Evolutionary conservation across 2,329 filamentous ascomycete genomes (phyloP).

Genomic region (Aureobasidium subglaciale): DNA sequence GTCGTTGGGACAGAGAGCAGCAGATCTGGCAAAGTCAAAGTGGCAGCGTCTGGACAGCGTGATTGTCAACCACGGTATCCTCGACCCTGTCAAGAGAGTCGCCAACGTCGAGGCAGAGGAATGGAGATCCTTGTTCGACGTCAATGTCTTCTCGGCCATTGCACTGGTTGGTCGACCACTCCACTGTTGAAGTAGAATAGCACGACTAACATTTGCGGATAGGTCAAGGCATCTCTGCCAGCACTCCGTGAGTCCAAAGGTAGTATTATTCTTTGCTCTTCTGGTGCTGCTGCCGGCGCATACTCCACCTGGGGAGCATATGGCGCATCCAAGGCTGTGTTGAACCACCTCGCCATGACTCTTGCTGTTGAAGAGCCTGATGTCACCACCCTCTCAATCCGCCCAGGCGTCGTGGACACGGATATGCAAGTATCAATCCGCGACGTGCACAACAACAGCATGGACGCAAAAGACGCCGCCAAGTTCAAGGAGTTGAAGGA

Average conservation of each 20-base stretch:
- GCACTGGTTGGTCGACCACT: constrained; percentile 57
- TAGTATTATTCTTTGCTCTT: constrained; percentile 70
- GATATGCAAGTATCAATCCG: constrained; percentile 83
- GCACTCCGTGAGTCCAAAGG: constrained; percentile 62
- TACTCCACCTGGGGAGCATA: constrained; percentile 75
- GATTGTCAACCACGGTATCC: constrained; percentile 78
- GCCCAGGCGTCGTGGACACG: constrained; percentile 78
- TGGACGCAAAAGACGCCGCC: constrained; percentile 51
- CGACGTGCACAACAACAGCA: constrained; percentile 57
- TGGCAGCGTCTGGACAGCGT: constrained; percentile 69
- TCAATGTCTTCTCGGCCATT: constrained; percentile 81
- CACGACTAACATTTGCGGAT: not conserved
- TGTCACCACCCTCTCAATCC: constrained; percentile 64
- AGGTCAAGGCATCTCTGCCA: constrained; percentile 66
- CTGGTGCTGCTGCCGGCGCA: constrained; percentile 61
- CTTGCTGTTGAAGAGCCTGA: constrained; percentile 69
- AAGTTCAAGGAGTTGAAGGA: constrained; percentile 66
- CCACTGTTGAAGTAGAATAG: constrained; percentile 1
- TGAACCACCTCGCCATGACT: constrained; percentile 72
- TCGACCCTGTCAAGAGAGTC: constrained; percentile 69
- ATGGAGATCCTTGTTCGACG: constrained; percentile 70
- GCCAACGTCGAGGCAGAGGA: constrained; percentile 60
- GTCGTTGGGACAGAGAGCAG: constrained; percentile 51
- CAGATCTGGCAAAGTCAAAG: constrained; percentile 55
- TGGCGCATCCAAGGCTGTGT: constrained; percentile 72